Evolutionary conservation across 139 green algal species (phyloP).

Genomic region (Coelastrella sp.): DNA sequence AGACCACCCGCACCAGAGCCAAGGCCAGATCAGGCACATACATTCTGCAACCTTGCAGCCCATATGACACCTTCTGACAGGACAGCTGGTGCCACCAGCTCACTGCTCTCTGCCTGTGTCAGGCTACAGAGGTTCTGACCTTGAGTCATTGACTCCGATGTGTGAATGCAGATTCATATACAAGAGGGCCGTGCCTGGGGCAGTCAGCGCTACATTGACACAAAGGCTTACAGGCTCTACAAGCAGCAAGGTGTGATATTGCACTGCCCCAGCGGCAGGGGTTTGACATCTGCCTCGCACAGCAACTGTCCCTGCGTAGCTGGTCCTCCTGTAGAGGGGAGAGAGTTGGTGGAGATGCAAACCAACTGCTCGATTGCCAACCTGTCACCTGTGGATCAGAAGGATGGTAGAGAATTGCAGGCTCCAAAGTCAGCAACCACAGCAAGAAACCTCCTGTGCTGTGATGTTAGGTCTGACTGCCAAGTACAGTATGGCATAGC

Average conservation of each 20-base stretch:
- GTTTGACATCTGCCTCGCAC: neutral
- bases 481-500: no score
- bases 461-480: no score
- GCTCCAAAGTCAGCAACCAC: no score
- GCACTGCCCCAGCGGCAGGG: neutral
- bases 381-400: no score
- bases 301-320: neutral
- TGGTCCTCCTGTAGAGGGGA: neutral
- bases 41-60: no score
- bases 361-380: no score
- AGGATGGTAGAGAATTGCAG: no score
- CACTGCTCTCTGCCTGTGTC: neutral
- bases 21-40: no score
- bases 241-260: conserved; percentile 12
- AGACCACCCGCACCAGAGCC: no score
- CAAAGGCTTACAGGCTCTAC: conserved; percentile 53
- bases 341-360: no score
- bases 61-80: neutral
- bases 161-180: neutral
- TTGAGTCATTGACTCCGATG: neutral
- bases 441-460: no score
- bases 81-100: no score
- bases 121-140: neutral
- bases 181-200: conserved; percentile 40
- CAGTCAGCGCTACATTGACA: conserved; percentile 59